Percentiles rank a stretch among this genome's conserved stretches.
These are phyloP conservation scores for Pichia cactophila DNA, from an alignment of 1,139 yeast species.

Conservation along the genomic window DNA sequence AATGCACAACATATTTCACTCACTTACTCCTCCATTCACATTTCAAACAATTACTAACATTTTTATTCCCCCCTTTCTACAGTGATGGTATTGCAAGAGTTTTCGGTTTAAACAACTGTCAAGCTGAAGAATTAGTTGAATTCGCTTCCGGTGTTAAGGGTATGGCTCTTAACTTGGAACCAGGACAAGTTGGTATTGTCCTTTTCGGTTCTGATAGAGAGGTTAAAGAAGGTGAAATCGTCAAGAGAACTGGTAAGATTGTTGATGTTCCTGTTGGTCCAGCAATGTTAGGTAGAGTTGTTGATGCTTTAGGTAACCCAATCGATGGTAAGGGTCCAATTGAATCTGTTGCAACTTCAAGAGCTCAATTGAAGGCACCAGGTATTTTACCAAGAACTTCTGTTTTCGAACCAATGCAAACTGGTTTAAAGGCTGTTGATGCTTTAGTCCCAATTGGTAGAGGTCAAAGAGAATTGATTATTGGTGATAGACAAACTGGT, in stretches of 20 bases:
- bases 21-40: neutral
- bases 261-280: conserved; percentile 99
- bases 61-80: conserved; percentile 9
- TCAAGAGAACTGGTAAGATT: conserved; percentile 99
- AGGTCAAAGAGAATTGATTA: conserved; percentile 99
- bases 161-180: conserved; percentile 99
- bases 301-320: conserved; percentile 98
- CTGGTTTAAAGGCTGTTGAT: conserved; percentile 99
- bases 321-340: conserved; percentile 99
- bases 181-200: conserved; percentile 99
- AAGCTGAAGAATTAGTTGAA: conserved; percentile 99
- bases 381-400: conserved; percentile 99
- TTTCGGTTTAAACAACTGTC: conserved; percentile 98
- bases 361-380: conserved; percentile 99
- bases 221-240: conserved; percentile 99
- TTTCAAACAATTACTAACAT: conserved; percentile 15
- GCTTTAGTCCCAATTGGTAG: conserved; percentile 99
- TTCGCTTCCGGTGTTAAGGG: conserved; percentile 99
- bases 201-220: conserved; percentile 98
- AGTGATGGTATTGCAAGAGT: conserved; percentile 99
- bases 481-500: conserved; percentile 99
- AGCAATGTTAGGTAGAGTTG: conserved; percentile 97
- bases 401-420: conserved; percentile 98
- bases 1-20: neutral
- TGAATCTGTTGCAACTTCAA: conserved; percentile 73